Evolutionary conservation across 179 eudicot species (phyloP).

Genomic region (Silene noctiflora): DNA sequence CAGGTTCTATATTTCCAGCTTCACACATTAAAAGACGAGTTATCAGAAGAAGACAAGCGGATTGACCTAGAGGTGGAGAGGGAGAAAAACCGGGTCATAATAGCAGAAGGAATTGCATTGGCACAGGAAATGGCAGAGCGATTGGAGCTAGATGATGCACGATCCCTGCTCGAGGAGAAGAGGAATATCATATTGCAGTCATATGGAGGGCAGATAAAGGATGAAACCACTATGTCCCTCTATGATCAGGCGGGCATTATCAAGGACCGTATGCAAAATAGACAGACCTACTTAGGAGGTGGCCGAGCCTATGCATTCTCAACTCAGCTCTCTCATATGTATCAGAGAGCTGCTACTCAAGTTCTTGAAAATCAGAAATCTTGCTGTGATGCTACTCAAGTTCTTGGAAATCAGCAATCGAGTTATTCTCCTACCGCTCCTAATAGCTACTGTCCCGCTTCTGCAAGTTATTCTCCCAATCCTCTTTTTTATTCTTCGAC

Average conservation of each 20-base stretch:
- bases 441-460: neutral
- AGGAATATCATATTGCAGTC: neutral
- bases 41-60: slow-evolving; percentile 1
- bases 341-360: slow-evolving; percentile 3
- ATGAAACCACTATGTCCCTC: neutral
- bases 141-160: neutral
- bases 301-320: neutral
- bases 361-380: neutral
- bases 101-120: neutral
- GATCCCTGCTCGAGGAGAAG: neutral
- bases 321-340: neutral
- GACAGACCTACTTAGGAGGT: neutral
- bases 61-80: neutral
- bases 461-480: neutral
- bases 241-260: neutral
- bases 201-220: no score
- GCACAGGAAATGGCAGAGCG: neutral
- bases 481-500: neutral
- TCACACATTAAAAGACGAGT: neutral
- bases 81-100: neutral
- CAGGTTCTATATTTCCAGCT: no score
- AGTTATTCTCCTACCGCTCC: no score
- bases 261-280: neutral
- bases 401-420: neutral
- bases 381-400: neutral